phyloP scores from a whole-genome alignment of 352 stramenopile species.

The Phytophthora parvispora region DNA sequence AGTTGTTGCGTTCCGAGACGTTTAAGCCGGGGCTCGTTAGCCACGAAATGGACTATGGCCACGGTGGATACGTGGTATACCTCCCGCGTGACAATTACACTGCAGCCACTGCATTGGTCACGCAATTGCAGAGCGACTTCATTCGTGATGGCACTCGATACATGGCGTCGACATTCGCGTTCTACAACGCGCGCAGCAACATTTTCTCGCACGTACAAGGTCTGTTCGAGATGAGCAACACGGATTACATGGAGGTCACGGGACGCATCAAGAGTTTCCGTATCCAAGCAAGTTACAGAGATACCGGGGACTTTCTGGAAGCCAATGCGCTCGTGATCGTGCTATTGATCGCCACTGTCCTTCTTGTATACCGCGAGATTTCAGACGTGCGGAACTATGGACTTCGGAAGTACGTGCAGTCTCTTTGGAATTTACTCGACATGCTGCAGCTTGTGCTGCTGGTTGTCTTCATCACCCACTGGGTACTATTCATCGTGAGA shows the following conservation, averaged over 20 bases:
- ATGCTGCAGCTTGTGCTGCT: slow-evolving; percentile 79
- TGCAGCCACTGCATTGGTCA: slow-evolving; percentile 47
- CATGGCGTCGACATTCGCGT: slow-evolving; percentile 63
- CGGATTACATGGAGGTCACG: slow-evolving; percentile 83
- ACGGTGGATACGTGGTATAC: slow-evolving; percentile 79
- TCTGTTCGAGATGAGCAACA: slow-evolving; percentile 83
- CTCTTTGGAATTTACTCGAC: slow-evolving; percentile 85
- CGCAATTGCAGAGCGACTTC: slow-evolving; percentile 65
- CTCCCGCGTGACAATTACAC: slow-evolving; percentile 80
- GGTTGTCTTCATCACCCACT: slow-evolving; percentile 69
- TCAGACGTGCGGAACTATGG: slow-evolving; percentile 60
- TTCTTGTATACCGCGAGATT: slow-evolving; percentile 65
- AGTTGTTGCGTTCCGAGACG: slow-evolving; percentile 70
- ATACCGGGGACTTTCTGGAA: slow-evolving; percentile 47
- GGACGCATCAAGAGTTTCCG: slow-evolving; percentile 78
- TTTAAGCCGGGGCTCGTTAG: slow-evolving; percentile 78
- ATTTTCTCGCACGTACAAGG: slow-evolving; percentile 83
- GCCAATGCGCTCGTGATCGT: slow-evolving; percentile 78
- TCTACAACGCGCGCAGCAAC: slow-evolving; percentile 83
- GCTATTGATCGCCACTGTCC: slow-evolving; percentile 57
- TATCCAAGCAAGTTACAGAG: slow-evolving; percentile 64
- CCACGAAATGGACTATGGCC: slow-evolving; percentile 76
- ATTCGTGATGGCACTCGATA: slow-evolving; percentile 75
- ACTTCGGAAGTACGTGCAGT: slow-evolving; percentile 72
- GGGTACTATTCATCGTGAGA: slow-evolving; percentile 63